These are phyloP conservation scores for Suillus variegatus DNA, from an alignment of 768 basidiomycete genomes.

Conservation along the genomic window DNA sequence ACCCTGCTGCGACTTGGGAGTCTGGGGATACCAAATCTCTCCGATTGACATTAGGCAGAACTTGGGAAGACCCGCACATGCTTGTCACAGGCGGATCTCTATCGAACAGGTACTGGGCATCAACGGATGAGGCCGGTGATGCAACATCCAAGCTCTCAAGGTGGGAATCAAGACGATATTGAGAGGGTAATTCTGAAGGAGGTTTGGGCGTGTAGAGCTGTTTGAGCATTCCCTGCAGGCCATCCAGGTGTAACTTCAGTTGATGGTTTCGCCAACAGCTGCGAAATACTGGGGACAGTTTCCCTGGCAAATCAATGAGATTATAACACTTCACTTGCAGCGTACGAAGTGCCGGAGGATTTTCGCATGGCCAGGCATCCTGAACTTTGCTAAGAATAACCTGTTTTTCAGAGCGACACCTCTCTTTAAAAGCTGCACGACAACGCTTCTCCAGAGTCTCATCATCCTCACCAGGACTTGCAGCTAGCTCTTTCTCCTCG, in stretches of 20 bases:
- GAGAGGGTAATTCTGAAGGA: background rate
- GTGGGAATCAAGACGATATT: background rate
- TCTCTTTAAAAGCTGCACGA: background rate
- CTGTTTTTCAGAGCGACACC: background rate
- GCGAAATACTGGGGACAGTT: background rate
- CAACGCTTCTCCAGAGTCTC: background rate
- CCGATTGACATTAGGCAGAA: background rate
- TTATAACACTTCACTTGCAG: background rate
- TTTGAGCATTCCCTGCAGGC: background rate
- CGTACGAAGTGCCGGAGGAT: background rate
- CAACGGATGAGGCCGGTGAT: background rate
- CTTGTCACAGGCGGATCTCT: slow-evolving; percentile 11
- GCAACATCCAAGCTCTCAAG: background rate
- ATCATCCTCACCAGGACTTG: background rate
- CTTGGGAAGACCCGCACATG: background rate
- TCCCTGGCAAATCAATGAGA: background rate
- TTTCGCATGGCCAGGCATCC: background rate
- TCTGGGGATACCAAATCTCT: background rate
- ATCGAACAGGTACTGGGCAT: slow-evolving; percentile 2
- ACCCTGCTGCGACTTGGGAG: background rate
- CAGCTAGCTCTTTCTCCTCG: background rate
- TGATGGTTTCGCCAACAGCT: background rate
- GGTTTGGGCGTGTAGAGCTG: background rate
- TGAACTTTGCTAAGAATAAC: background rate
- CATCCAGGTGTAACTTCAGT: background rate